phyloP scores from a whole-genome alignment of 148 eudicot genomes.

The Limonium bicolor region DNA sequence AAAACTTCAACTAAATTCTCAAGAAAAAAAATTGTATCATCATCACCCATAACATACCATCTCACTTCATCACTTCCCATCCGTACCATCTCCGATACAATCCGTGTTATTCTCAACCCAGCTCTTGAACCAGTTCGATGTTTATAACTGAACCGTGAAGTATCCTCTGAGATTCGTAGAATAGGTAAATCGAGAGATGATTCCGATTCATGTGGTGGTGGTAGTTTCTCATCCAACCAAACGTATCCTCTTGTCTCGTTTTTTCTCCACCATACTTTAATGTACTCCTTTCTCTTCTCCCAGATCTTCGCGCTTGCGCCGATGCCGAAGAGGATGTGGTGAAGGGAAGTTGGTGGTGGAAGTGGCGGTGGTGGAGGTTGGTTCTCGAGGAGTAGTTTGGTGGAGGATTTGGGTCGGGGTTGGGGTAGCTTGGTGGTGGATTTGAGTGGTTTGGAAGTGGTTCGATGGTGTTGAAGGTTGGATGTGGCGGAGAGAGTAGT shows the following conservation, averaged over 20 bases:
- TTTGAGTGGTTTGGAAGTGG: too few species aligned
- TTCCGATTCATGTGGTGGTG: not conserved
- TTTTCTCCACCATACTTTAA: conserved; percentile 11
- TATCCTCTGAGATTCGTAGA: conserved; percentile 17
- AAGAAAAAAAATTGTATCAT: conserved; percentile 41
- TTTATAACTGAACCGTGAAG: conserved; percentile 18
- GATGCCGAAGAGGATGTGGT: conserved; percentile 11
- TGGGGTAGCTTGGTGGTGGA: too few species aligned
- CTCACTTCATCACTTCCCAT: conserved; percentile 19
- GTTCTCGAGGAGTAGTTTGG: too few species aligned
- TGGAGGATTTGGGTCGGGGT: too few species aligned
- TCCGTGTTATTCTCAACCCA: conserved; percentile 38
- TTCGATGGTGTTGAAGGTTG: too few species aligned
- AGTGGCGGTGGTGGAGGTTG: too few species aligned
- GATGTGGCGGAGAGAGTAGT: too few species aligned
- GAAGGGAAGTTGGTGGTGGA: conserved; percentile 3
- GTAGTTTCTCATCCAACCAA: conserved; percentile 25
- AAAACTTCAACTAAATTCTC: conserved; percentile 45
- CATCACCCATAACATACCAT: conserved; percentile 63
- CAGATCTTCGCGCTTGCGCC: conserved; percentile 5
- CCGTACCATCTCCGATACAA: conserved; percentile 47
- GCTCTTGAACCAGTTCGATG: conserved; percentile 15
- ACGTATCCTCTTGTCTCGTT: conserved; percentile 35
- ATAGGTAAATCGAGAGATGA: conserved; percentile 16
- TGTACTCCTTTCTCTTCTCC: conserved; percentile 8